Conservation (phyloP, 2,329 filamentous ascomycete species). For the Claviceps pazoutovae region DNA sequence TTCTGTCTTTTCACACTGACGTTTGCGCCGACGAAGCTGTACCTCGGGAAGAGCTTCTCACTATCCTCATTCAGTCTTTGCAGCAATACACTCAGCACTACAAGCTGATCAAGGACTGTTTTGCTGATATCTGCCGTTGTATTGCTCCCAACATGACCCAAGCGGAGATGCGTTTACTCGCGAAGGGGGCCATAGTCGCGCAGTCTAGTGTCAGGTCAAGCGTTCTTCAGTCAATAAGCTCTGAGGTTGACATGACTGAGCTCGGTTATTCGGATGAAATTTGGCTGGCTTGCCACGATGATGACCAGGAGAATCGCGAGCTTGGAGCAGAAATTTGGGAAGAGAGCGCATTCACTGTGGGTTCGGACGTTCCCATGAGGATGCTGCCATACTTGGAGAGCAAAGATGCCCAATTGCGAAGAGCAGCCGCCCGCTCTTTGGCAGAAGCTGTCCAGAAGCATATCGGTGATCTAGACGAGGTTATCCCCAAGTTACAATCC, state of each 20-base stretch:
- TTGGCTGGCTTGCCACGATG: conserved; percentile 87
- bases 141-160: conserved; percentile 67
- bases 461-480: conserved; percentile 41
- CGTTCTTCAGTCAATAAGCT: conserved; percentile 76
- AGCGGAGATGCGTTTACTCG: conserved; percentile 61
- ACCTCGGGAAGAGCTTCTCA: conserved; percentile 61
- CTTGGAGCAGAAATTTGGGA: conserved; percentile 86
- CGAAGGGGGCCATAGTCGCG: conserved; percentile 64
- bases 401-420: conserved; percentile 66
- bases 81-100: conserved; percentile 85
- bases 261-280: conserved; percentile 77
- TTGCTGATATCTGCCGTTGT: conserved; percentile 72
- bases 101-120: conserved; percentile 84
- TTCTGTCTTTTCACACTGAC: conserved; percentile 77
- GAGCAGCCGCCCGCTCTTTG: conserved; percentile 69
- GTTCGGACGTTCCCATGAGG: conserved; percentile 47
- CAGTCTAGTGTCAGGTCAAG: conserved; percentile 70
- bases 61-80: conserved; percentile 66
- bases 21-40: conserved; percentile 61
- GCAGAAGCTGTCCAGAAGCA: conserved; percentile 57
- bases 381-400: conserved; percentile 70
- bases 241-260: conserved; percentile 84
- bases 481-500: conserved; percentile 52
- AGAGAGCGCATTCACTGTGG: conserved; percentile 67
- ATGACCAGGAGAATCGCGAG: conserved; percentile 73